phyloP scores from a whole-genome alignment of 345 rosid genomes.

The Camelina neglecta region DNA sequence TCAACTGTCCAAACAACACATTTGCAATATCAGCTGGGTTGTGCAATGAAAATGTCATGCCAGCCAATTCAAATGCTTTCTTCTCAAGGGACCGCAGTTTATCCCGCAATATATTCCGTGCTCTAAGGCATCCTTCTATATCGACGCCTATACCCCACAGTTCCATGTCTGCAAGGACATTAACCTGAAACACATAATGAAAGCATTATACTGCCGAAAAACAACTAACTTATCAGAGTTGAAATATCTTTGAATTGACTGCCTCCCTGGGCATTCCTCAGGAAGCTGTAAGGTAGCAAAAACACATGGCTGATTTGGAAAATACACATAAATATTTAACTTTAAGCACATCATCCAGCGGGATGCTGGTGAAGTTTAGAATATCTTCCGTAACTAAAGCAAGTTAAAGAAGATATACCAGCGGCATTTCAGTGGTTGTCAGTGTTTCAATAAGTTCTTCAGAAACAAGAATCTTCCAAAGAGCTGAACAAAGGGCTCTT shows the following conservation, averaged over 20 bases:
- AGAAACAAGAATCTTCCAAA: slow-evolving; percentile 85
- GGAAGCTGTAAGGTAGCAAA: background rate
- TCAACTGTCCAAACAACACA: slow-evolving; percentile 78
- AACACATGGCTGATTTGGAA: slow-evolving; percentile 13
- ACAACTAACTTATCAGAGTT: slow-evolving; percentile 18
- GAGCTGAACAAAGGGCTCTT: slow-evolving; percentile 71
- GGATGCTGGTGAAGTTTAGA: slow-evolving; percentile 30
- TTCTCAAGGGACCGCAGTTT: slow-evolving; percentile 79
- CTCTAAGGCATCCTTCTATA: slow-evolving; percentile 83
- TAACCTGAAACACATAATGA: slow-evolving; percentile 58
- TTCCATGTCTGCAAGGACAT: slow-evolving; percentile 95
- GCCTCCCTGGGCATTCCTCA: slow-evolving; percentile 9
- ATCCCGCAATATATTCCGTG: slow-evolving; percentile 68
- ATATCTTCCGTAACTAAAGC: slow-evolving; percentile 11
- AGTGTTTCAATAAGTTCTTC: slow-evolving; percentile 75
- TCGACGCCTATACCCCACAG: slow-evolving; percentile 92
- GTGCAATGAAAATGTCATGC: slow-evolving; percentile 77
- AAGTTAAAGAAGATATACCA: slow-evolving; percentile 59
- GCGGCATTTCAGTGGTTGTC: slow-evolving; percentile 70
- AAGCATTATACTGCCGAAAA: slow-evolving; percentile 27
- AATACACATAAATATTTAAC: background rate
- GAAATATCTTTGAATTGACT: slow-evolving; percentile 7
- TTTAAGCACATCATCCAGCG: slow-evolving; percentile 7
- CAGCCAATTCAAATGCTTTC: slow-evolving; percentile 85
- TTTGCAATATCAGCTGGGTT: slow-evolving; percentile 91